Evolutionary conservation across 805 yeast genomes (phyloP), one percentile per base, ranked within the genome.

Genomic region (Wickerhamiella alocasiicola): DNA sequence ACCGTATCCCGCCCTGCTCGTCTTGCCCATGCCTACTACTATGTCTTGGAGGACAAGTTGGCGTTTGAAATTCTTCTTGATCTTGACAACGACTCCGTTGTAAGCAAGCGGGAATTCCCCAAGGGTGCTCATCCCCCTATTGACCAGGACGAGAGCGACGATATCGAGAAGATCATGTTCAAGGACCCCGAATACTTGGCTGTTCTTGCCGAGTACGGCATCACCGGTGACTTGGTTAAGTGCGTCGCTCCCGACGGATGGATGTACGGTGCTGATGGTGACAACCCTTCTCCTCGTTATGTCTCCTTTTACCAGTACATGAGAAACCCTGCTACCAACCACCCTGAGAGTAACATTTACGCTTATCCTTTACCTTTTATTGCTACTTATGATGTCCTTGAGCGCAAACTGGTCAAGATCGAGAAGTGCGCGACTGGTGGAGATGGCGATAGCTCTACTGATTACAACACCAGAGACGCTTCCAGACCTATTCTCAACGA

Each of bases 151-250:
- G 54, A 51, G 43, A 39, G 44, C 23, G 46, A 41, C 13, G 20
- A 15, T 3, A 13, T 46, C 5, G 51, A 45, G 39, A 35, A 15
- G 17, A 24, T 42, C 30, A 44, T 51, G 46, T 33, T 47, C 45
- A 73, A 80, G 60, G 96, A 91, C 61, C 96, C 97, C n/a, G 96
- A 87, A 65, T 81, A 88, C 44, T 83, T 80, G 42, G 70, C 76
- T 38, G 85, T 88, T 47, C 68, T 91, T 63, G 84, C 81, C 60
- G 95, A 87, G 58, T 95, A 96, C 9, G 85, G 50, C 5, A 43
- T 50, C 16, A 43, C 46, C 15, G 46, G 43, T 17, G 44, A 44
- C 24, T 43, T 39, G 21, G 26, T 49, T 44, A 41, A 45, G 44
- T 41, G 39, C 13, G 45, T 51, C 4, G 36, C 49, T 4, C 54